These are phyloP conservation scores for Pyrenophora tritici-repentis DNA, from an alignment of 2,329 filamentous ascomycete genomes.

Conservation along the genomic window DNA sequence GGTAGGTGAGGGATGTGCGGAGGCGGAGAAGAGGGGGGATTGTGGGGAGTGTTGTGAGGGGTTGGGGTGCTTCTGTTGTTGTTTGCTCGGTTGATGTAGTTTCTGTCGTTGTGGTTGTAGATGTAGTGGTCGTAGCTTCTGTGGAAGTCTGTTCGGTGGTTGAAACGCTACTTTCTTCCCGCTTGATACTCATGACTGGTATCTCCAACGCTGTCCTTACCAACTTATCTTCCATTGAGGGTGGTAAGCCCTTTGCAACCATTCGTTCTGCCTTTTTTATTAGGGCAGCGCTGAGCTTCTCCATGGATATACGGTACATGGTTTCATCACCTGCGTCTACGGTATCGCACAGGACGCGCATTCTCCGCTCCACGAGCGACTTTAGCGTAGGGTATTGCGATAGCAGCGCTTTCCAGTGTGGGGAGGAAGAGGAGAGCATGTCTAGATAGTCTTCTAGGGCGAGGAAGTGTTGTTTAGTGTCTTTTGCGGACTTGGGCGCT, in stretches of 20 bases:
- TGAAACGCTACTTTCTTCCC: slow-evolving; percentile 54
- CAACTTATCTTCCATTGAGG: slow-evolving; percentile 84
- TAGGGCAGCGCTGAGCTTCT: slow-evolving; percentile 70
- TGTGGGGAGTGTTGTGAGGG: slow-evolving; percentile 44
- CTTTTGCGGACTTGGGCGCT: slow-evolving; percentile 51
- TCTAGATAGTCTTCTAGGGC: slow-evolving; percentile 75
- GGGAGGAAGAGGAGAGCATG: slow-evolving; percentile 58
- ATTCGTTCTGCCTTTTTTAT: slow-evolving; percentile 74
- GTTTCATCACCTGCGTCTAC: slow-evolving; percentile 82
- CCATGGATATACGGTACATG: slow-evolving; percentile 80
- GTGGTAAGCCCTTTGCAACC: slow-evolving; percentile 68
- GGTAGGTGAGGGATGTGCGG: slow-evolving; percentile 67
- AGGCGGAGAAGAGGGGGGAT: slow-evolving; percentile 66
- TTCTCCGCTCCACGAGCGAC: slow-evolving; percentile 64
- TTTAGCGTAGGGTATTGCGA: slow-evolving; percentile 45
- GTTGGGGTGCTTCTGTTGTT: slow-evolving; percentile 20
- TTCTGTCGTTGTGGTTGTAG: slow-evolving; percentile 1
- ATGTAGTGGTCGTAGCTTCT: background rate
- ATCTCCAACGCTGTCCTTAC: slow-evolving; percentile 75
- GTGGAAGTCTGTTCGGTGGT: slow-evolving; percentile 21
- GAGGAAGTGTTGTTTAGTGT: slow-evolving; percentile 68
- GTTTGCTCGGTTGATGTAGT: slow-evolving; percentile 43
- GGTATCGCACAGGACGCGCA: slow-evolving; percentile 75
- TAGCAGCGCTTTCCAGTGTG: slow-evolving; percentile 65
- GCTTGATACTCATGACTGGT: slow-evolving; percentile 72